Percentiles rank a stretch among this genome's conserved stretches.
phyloP scores from a whole-genome alignment of 176 grass and related monocot species.

The barley (Hordeum vulgare) region MorexV3_pseudomolecules_assembly NC_058521.1:15259648-15260147 shows the following conservation, averaged over 20 bases:
- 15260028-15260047: neutral
- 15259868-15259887: neutral
- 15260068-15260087: neutral
- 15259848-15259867: neutral
- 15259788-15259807: conserved; percentile 20
- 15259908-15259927: neutral
- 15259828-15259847: neutral
- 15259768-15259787: neutral
- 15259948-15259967: too few relatives aligned
- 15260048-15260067: neutral
- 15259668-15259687: too few relatives aligned
- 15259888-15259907: neutral
- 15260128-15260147: neutral
- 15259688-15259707: too few relatives aligned
- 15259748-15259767: neutral
- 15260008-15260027: too few relatives aligned
- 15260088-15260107: too few relatives aligned
- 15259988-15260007: neutral
- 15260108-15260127: too few relatives aligned
- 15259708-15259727: neutral
- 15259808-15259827: neutral
- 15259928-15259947: neutral
- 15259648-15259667: too few relatives aligned
- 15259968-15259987: neutral
- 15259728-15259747: too few relatives aligned